These are phyloP conservation scores for Hypoxylon perforatum DNA, from an alignment of 495 filamentous ascomycete species.

Conservation along the genomic window DNA sequence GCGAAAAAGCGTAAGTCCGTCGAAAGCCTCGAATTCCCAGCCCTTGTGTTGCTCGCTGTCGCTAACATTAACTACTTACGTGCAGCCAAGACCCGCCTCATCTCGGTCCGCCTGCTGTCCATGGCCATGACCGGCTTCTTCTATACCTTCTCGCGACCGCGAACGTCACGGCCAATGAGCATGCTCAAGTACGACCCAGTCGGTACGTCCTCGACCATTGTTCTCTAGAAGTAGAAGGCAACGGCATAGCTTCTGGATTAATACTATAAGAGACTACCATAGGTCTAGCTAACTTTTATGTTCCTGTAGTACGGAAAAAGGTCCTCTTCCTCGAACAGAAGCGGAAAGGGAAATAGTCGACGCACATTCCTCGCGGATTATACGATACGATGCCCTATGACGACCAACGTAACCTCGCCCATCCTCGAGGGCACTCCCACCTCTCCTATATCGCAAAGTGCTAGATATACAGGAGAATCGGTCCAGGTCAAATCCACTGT, in stretches of 20 bases:
- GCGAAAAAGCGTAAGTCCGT: slow-evolving; percentile 35
- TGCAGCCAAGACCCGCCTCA: slow-evolving; percentile 89
- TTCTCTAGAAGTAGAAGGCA: neutral
- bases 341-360: slow-evolving; percentile 57
- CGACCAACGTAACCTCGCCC: neutral
- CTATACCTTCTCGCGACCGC: slow-evolving; percentile 86
- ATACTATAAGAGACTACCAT: neutral
- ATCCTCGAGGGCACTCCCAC: neutral
- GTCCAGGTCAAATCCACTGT: neutral
- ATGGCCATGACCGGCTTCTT: slow-evolving; percentile 99
- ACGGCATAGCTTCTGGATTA: neutral
- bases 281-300: slow-evolving; percentile 9
- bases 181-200: slow-evolving; percentile 99
- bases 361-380: neutral
- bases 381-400: slow-evolving; percentile 13
- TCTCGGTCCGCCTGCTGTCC: slow-evolving; percentile 92
- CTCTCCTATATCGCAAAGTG: neutral
- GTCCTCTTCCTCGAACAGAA: slow-evolving; percentile 95
- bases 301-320: slow-evolving; percentile 75
- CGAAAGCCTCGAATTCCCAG: neutral
- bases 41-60: neutral
- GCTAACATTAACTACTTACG: slow-evolving; percentile 1
- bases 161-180: slow-evolving; percentile 82
- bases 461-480: neutral
- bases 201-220: slow-evolving; percentile 68